Conservation (phyloP, 441 rosid genomes). For the Melastoma candidum region DNA sequence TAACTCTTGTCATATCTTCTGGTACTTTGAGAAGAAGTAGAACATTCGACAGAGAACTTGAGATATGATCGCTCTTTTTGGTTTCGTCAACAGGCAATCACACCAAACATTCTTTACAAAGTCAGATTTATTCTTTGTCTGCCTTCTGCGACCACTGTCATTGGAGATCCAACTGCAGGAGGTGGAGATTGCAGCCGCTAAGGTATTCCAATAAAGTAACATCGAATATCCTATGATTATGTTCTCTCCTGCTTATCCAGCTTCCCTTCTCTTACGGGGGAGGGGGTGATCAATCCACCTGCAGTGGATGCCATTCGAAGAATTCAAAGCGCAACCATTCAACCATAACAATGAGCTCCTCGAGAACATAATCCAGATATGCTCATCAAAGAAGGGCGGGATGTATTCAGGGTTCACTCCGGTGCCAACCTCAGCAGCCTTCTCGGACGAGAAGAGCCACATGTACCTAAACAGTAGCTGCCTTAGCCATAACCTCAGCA, state of each 20-base stretch:
- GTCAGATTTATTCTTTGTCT: slow-evolving; percentile 71
- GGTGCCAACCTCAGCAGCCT: slow-evolving; percentile 25
- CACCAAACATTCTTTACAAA: slow-evolving; percentile 69
- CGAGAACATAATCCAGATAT: slow-evolving; percentile 32
- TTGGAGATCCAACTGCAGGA: slow-evolving; percentile 57
- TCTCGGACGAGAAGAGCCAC: slow-evolving; percentile 24
- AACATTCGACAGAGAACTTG: not conserved
- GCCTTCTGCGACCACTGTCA: slow-evolving; percentile 70
- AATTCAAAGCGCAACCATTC: slow-evolving; percentile 44
- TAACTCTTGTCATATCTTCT: not conserved
- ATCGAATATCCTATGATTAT: not conserved
- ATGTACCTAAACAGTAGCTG: slow-evolving; percentile 31
- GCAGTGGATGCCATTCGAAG: slow-evolving; percentile 86
- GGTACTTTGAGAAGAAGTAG: not conserved
- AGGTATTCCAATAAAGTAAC: slow-evolving; percentile 27
- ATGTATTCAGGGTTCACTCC: slow-evolving; percentile 54
- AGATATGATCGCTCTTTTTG: not conserved
- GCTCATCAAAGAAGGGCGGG: slow-evolving; percentile 42
- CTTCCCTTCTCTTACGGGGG: not conserved
- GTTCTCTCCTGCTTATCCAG: not conserved
- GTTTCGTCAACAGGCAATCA: slow-evolving; percentile 37
- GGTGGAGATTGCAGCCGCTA: slow-evolving; percentile 65
- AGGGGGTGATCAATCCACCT: slow-evolving; percentile 1
- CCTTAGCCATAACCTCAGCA: slow-evolving; percentile 10
- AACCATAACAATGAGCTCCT: slow-evolving; percentile 36